Conservation (phyloP, 2,329 filamentous ascomycete species). For the Lojkania enalia region DNA sequence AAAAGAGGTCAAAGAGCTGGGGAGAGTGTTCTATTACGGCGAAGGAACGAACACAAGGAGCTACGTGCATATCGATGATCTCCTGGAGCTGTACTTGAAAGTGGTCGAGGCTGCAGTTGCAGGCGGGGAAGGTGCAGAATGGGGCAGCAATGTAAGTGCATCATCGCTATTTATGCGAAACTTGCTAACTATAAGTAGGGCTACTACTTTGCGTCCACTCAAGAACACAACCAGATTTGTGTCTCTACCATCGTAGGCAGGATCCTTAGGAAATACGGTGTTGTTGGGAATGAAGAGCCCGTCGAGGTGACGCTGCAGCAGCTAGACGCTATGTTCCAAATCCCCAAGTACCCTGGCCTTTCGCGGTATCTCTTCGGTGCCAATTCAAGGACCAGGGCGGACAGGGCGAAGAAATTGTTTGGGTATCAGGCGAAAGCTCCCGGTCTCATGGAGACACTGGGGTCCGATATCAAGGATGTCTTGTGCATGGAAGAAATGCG, state of each 20-base stretch:
- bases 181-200: slow-evolving; percentile 33
- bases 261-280: slow-evolving; percentile 30
- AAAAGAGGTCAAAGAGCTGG: slow-evolving; percentile 42
- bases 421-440: slow-evolving; percentile 59
- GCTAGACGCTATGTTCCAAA: slow-evolving; percentile 30
- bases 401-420: slow-evolving; percentile 57
- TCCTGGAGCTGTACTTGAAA: slow-evolving; percentile 57
- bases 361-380: slow-evolving; percentile 45
- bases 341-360: slow-evolving; percentile 23
- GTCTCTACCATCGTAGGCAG: slow-evolving; percentile 27
- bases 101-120: slow-evolving; percentile 59
- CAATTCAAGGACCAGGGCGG: slow-evolving; percentile 61
- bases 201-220: slow-evolving; percentile 53
- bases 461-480: slow-evolving; percentile 28
- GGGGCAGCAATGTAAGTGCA: slow-evolving; percentile 51
- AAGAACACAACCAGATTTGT: slow-evolving; percentile 37
- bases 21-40: slow-evolving; percentile 54
- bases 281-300: slow-evolving; percentile 27
- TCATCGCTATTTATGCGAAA: neutral
- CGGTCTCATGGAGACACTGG: slow-evolving; percentile 51
- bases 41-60: slow-evolving; percentile 60
- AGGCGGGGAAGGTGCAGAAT: slow-evolving; percentile 52
- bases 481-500: too few species aligned
- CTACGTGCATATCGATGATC: slow-evolving; percentile 61
- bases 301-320: slow-evolving; percentile 25